Percentiles rank a stretch among this genome's conserved stretches.
Evolutionary conservation across 257 asterid genomes (phyloP).

Genomic region (Lantana camara): DNA sequence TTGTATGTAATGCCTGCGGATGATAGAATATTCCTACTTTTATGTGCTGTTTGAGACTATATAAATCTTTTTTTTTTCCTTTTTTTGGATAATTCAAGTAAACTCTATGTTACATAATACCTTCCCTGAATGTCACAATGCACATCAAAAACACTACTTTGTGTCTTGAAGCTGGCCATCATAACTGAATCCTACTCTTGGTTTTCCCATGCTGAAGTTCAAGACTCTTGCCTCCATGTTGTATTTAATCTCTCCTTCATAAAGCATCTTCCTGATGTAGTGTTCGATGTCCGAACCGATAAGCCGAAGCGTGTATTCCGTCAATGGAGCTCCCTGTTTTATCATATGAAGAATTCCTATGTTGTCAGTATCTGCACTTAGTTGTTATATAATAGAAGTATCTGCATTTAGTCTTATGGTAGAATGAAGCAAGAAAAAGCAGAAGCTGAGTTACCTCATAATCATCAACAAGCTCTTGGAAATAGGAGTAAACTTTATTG

Average conservation of each 20-base stretch:
- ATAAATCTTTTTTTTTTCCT: too few relatives aligned
- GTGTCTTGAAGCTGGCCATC: slow-evolving; percentile 53
- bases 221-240: slow-evolving; percentile 88
- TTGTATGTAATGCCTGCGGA: too few relatives aligned
- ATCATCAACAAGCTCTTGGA: slow-evolving; percentile 86
- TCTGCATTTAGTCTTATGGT: too few relatives aligned
- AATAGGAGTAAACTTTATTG: slow-evolving; percentile 73
- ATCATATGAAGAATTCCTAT: background rate
- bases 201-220: slow-evolving; percentile 98
- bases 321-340: slow-evolving; percentile 82
- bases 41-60: too few relatives aligned
- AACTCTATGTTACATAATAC: background rate
- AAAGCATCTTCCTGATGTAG: slow-evolving; percentile 79
- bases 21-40: too few relatives aligned
- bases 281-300: slow-evolving; percentile 91
- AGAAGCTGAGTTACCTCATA: slow-evolving; percentile 56
- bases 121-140: slow-evolving; percentile 4
- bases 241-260: slow-evolving; percentile 72
- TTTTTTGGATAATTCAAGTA: too few relatives aligned
- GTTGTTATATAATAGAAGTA: too few relatives aligned
- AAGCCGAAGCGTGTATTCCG: slow-evolving; percentile 90
- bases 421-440: background rate
- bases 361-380: too few relatives aligned
- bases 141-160: background rate
- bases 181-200: slow-evolving; percentile 74